Percentiles rank a stretch among this genome's conserved stretches.
Evolutionary conservation across 306 rosid genomes (phyloP).

Genomic region (Corylus heterophylla): DNA sequence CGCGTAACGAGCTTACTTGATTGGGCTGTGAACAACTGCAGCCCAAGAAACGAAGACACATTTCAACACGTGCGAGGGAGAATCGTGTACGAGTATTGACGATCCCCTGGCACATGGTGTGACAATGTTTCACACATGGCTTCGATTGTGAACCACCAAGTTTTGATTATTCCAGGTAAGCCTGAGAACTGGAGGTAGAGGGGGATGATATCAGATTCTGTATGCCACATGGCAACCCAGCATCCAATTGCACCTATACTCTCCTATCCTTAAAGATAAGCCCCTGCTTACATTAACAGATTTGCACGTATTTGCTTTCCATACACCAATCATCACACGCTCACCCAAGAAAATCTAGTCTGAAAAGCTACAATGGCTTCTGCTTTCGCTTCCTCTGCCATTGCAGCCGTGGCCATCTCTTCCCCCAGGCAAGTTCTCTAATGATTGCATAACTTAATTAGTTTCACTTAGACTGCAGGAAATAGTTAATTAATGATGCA

Average conservation of each 20-base stretch:
- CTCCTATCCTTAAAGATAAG: slow-evolving; percentile 67
- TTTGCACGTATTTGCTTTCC: background rate
- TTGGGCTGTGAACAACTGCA: background rate
- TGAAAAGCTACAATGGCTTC: slow-evolving; percentile 39
- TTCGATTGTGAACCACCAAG: slow-evolving; percentile 42
- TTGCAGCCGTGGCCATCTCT: slow-evolving; percentile 52
- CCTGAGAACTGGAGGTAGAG: slow-evolving; percentile 26
- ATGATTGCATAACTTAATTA: too few relatives aligned
- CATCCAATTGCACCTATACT: slow-evolving; percentile 37
- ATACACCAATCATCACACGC: slow-evolving; percentile 3
- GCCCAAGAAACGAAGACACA: background rate
- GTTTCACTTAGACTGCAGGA: too few relatives aligned
- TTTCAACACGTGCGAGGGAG: background rate
- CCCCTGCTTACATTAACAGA: slow-evolving; percentile 28
- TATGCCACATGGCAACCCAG: slow-evolving; percentile 48
- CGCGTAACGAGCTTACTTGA: background rate
- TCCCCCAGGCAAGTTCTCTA: slow-evolving; percentile 50
- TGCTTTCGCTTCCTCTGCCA: slow-evolving; percentile 60
- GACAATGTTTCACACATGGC: background rate
- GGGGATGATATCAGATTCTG: slow-evolving; percentile 43
- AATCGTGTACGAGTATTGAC: background rate
- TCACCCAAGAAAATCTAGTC: background rate
- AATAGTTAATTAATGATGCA: background rate
- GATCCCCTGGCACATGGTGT: background rate
- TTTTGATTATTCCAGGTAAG: slow-evolving; percentile 38